phyloP scores from a whole-genome alignment of 495 filamentous ascomycete species.

The Endocarpon pusillum region DNA sequence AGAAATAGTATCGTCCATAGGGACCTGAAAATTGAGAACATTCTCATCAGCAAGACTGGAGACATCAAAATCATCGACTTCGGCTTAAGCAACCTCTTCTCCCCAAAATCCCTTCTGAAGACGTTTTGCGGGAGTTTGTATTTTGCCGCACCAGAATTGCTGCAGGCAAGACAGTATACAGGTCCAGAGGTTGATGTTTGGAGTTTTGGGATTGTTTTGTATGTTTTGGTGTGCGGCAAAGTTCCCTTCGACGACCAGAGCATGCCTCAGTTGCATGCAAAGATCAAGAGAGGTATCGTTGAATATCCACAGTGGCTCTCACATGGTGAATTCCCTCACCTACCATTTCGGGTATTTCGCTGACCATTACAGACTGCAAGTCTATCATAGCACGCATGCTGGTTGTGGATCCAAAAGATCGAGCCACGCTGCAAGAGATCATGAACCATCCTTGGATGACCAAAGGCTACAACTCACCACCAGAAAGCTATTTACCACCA shows the following conservation, averaged over 20 bases:
- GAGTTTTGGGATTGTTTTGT: conserved; percentile 99
- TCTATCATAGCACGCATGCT: conserved; percentile 91
- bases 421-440: conserved; percentile 78
- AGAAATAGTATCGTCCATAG: conserved; percentile 97
- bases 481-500: conserved; percentile 74
- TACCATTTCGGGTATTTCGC: conserved; percentile 2
- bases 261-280: conserved; percentile 95
- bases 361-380: conserved; percentile 53
- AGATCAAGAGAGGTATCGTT: conserved; percentile 94
- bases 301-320: conserved; percentile 93
- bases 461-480: conserved; percentile 72
- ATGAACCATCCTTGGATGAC: conserved; percentile 96
- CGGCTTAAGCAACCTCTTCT: conserved; percentile 91
- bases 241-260: conserved; percentile 98
- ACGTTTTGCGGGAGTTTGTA: conserved; percentile 98
- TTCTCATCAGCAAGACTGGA: conserved; percentile 95
- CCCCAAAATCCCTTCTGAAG: conserved; percentile 71
- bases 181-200: conserved; percentile 96
- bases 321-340: conserved; percentile 40
- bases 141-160: conserved; percentile 88
- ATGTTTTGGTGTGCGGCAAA: conserved; percentile 93
- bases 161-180: conserved; percentile 87
- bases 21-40: conserved; percentile 98
- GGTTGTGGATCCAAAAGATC: conserved; percentile 79
- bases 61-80: conserved; percentile 99